Conservation (phyloP, 2,329 filamentous ascomycete genomes). For the Paecilomyces sp. region DNA sequence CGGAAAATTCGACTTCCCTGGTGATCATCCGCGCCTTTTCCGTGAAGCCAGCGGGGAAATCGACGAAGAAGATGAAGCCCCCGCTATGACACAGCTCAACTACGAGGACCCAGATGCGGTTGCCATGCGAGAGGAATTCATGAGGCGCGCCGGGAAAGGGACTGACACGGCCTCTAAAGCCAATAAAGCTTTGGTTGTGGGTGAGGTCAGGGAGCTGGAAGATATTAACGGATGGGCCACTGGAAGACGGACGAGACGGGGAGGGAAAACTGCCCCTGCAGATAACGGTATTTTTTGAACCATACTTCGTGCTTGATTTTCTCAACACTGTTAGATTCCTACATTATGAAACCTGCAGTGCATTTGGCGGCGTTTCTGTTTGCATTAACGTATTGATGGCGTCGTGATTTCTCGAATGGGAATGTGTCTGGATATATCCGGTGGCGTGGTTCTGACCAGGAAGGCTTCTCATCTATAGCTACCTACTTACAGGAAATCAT, state of each 20-base stretch:
- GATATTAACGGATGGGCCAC: slow-evolving; percentile 23
- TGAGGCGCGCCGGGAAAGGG: slow-evolving; percentile 38
- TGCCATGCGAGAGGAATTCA: slow-evolving; percentile 50
- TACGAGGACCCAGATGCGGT: slow-evolving; percentile 47
- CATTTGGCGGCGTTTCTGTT: neutral
- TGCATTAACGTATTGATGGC: neutral
- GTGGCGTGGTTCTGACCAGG: neutral
- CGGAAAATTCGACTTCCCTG: slow-evolving; percentile 24
- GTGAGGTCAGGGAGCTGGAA: slow-evolving; percentile 26
- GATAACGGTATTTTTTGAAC: slow-evolving; percentile 8
- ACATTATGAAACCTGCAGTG: neutral
- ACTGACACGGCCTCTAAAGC: slow-evolving; percentile 21
- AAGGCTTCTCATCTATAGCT: neutral
- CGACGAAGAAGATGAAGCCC: slow-evolving; percentile 27
- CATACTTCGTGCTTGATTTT: neutral
- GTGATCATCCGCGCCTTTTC: slow-evolving; percentile 12
- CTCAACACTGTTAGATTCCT: neutral
- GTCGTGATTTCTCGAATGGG: neutral
- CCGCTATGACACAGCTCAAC: slow-evolving; percentile 40
- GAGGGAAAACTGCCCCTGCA: slow-evolving; percentile 15
- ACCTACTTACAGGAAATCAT: neutral
- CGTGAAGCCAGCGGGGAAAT: slow-evolving; percentile 9
- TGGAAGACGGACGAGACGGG: slow-evolving; percentile 28
- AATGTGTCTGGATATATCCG: neutral
- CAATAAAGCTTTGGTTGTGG: slow-evolving; percentile 14